These are phyloP conservation scores for Cryptococcus hybrid DNA, from an alignment of 1,284 basidiomycete genomes.

Conservation along the genomic window DNA sequence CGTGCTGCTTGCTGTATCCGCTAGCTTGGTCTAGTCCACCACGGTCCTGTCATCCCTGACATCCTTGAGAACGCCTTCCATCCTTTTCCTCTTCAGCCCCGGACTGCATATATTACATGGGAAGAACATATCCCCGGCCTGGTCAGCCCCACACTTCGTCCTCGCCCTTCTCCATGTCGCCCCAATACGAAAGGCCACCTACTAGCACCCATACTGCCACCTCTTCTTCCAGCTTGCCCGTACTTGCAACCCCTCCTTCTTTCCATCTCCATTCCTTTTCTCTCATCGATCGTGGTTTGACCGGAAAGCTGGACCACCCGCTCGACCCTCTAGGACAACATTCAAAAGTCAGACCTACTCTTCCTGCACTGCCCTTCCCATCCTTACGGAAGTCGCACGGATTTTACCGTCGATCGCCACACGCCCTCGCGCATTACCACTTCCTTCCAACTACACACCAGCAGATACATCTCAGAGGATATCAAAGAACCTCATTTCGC, in stretches of 20 bases:
- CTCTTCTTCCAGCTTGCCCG: slow-evolving; percentile 3
- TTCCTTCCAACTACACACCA: not conserved
- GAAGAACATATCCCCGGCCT: not conserved
- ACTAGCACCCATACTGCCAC: slow-evolving; percentile 11
- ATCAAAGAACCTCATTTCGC: not conserved
- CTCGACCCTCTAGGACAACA: slow-evolving; percentile 8
- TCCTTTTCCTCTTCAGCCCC: not conserved
- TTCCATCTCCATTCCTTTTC: slow-evolving; percentile 7
- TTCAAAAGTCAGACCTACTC: not conserved
- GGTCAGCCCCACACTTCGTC: not conserved
- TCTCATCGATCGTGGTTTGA: slow-evolving; percentile 6
- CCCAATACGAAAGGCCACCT: slow-evolving; percentile 3
- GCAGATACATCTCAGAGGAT: not conserved
- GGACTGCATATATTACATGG: too few species aligned
- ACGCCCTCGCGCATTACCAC: not conserved
- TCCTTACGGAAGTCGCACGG: not conserved
- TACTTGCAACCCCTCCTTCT: slow-evolving; percentile 7
- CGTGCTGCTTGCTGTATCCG: too few species aligned
- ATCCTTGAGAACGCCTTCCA: too few species aligned
- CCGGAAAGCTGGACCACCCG: slow-evolving; percentile 9
- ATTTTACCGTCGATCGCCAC: not conserved
- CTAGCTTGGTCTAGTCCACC: too few species aligned
- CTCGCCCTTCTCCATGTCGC: not conserved
- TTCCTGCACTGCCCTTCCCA: not conserved
- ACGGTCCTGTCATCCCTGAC: too few species aligned